These are phyloP conservation scores for Novymonas esmeraldas DNA, from an alignment of 208 protist genomes.

Conservation along the genomic window DNA sequence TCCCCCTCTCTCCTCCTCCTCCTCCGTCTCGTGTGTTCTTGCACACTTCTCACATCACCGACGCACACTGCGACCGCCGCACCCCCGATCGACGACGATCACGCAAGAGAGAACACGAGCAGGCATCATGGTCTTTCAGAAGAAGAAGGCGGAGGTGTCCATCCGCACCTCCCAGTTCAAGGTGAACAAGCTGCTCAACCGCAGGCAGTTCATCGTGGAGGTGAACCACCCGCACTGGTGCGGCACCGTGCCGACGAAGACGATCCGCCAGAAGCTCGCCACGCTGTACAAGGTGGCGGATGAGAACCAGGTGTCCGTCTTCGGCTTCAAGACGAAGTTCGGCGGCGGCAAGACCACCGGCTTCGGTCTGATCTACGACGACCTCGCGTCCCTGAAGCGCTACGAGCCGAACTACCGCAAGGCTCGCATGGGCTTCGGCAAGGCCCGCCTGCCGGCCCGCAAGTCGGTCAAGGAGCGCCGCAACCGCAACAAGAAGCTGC, in stretches of 20 bases:
- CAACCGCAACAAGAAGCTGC: slow-evolving; percentile 99
- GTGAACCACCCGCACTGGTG: slow-evolving; percentile 89
- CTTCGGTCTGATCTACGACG: slow-evolving; percentile 99
- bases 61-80: slow-evolving; percentile 5
- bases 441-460: slow-evolving; percentile 88
- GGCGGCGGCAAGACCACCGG: slow-evolving; percentile 99
- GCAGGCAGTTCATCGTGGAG: slow-evolving; percentile 99
- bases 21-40: background rate
- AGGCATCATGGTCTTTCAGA: slow-evolving; percentile 90
- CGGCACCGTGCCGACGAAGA: slow-evolving; percentile 93
- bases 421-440: slow-evolving; percentile 93
- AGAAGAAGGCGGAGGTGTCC: slow-evolving; percentile 92
- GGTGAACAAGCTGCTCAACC: slow-evolving; percentile 98
- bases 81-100: no score
- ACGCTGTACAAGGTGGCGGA: slow-evolving; percentile 98
- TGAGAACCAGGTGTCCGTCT: slow-evolving; percentile 95
- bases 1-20: slow-evolving; percentile 9
- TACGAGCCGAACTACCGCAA: slow-evolving; percentile 99
- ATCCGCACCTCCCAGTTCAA: slow-evolving; percentile 98
- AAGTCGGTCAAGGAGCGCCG: slow-evolving; percentile 99
- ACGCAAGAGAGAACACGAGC: slow-evolving; percentile 29
- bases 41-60: background rate
- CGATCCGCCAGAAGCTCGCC: slow-evolving; percentile 95
- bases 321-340: slow-evolving; percentile 99
- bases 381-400: slow-evolving; percentile 93